Evolutionary conservation across 306 rosid species (phyloP), one percentile per base, ranked within the genome.

Genomic region (Cucurbita ficifolia): DNA sequence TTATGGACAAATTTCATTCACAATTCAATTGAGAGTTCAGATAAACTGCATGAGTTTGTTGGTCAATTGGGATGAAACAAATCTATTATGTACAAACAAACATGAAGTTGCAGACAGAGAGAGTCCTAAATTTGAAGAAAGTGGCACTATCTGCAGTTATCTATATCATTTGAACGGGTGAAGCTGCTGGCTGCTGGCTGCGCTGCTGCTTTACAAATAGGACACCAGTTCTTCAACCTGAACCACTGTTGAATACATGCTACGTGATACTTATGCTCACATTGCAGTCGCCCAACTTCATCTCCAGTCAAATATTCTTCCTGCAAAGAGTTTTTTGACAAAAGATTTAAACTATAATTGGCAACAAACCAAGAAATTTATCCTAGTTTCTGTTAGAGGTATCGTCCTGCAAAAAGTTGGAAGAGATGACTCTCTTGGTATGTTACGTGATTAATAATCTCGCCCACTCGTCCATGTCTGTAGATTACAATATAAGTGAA

Each of bases 141-240:
- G 70, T 40, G 70, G 7, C 12, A 63, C 16, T 39, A 43, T 64
- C n/a, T 17, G 48, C 19, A 14, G 43, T 1, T 33, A 14, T 40
- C 19, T 64, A 42, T 43, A 21, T 10, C 72, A 64, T 4, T 18
- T 63, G 9, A 38, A 63, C 13, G 35, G 56, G 12, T 22, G 56
- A 22, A 13, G 54, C 52, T 64, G 16, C 72, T 48, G 78, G 33
- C 33, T 29, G 33, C 33, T 29, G 33, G 33, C 33, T 29, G 33
- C 87, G 33, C 87, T 2, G 92, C 75, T 38, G 93, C 89, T 87
- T 91, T 95, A 86, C 99, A 95, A 77, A 91, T 83, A 24, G 99
- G 99, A 80, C 99, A 95, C 97, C 99, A 95, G 75, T 89, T 95
- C 96, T 95, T 95, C 36, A 86, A 72, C 80, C 87, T 82, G 74